Percentiles rank a stretch among this genome's conserved stretches.
These are phyloP conservation scores for Jatropha podagrica DNA, from an alignment of 441 rosid species.

Conservation along the genomic window DNA sequence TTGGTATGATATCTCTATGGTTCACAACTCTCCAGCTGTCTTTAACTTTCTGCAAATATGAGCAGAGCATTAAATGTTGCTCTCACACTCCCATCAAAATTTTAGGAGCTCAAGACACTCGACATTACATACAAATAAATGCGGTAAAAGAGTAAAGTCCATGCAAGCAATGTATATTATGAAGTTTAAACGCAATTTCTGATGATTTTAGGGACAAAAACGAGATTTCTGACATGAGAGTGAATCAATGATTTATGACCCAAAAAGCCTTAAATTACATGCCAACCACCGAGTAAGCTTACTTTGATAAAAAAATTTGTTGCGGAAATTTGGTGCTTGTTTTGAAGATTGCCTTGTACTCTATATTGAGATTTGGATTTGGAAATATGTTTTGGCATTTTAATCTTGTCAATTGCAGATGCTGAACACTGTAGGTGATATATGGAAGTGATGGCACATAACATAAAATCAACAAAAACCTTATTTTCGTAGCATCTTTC, in stretches of 20 bases:
- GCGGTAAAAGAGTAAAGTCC: background rate
- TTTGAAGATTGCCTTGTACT: background rate
- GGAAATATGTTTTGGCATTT: background rate
- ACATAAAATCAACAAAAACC: background rate
- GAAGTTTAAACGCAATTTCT: background rate
- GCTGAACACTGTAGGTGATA: background rate
- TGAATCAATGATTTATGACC: background rate
- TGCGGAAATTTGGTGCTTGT: background rate
- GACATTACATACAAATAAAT: background rate
- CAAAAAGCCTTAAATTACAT: background rate
- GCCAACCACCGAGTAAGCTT: background rate
- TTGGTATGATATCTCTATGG: constrained; percentile 95
- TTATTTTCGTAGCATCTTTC: background rate
- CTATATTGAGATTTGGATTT: background rate
- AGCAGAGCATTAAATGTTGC: constrained; percentile 17
- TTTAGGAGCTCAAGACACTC: background rate
- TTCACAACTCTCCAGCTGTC: constrained; percentile 97
- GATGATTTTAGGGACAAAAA: background rate
- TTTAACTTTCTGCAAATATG: constrained; percentile 67
- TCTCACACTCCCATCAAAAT: constrained; percentile 15
- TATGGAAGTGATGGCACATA: background rate
- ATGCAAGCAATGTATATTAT: background rate
- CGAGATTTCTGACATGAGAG: background rate
- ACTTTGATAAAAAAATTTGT: background rate
- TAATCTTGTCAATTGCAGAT: background rate